Percentiles rank a stretch among this genome's conserved stretches.
Conservation (phyloP, 352 stramenopile genomes). For the Pythium rishiriense region DNA sequence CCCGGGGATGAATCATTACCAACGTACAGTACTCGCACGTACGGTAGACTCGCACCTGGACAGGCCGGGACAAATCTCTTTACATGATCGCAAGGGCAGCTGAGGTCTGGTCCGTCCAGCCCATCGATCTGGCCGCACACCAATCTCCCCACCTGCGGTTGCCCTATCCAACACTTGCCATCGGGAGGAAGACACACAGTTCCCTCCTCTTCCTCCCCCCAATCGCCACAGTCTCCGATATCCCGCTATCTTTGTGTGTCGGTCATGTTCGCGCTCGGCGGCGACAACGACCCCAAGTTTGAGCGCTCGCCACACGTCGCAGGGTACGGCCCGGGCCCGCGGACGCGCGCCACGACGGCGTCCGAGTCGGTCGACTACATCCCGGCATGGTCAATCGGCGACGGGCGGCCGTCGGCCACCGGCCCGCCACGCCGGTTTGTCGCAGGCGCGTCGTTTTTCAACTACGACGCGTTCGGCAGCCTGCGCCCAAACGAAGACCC, state of each 20-base stretch:
- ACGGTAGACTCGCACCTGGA: not conserved
- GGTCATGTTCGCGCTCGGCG: not conserved
- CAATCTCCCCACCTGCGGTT: too few species aligned
- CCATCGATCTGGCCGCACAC: not conserved
- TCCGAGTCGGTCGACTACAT: conserved; percentile 13
- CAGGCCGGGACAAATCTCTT: not conserved
- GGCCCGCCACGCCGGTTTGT: conserved; percentile 19
- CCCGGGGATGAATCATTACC: not conserved
- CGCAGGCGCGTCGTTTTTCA: conserved; percentile 32
- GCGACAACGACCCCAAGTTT: conserved; percentile 3
- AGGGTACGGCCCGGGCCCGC: conserved; percentile 1
- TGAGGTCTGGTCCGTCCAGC: conserved; percentile 1
- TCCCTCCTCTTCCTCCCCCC: not conserved
- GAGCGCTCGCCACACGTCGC: conserved; percentile 1
- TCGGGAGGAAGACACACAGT: too few species aligned
- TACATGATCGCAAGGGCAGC: not conserved
- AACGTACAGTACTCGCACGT: not conserved
- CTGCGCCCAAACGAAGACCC: conserved; percentile 18
- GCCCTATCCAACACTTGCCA: too few species aligned
- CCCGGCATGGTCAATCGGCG: conserved; percentile 8
- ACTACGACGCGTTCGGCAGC: conserved; percentile 34
- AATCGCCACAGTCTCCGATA: not conserved
- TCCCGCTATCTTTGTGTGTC: not conserved
- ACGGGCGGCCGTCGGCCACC: not conserved
- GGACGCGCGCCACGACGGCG: conserved; percentile 10